Evolutionary conservation across 2,329 filamentous ascomycete genomes (phyloP), one percentile per base, ranked within the genome.

Genomic region (Chalaropsis ovoidea): DNA sequence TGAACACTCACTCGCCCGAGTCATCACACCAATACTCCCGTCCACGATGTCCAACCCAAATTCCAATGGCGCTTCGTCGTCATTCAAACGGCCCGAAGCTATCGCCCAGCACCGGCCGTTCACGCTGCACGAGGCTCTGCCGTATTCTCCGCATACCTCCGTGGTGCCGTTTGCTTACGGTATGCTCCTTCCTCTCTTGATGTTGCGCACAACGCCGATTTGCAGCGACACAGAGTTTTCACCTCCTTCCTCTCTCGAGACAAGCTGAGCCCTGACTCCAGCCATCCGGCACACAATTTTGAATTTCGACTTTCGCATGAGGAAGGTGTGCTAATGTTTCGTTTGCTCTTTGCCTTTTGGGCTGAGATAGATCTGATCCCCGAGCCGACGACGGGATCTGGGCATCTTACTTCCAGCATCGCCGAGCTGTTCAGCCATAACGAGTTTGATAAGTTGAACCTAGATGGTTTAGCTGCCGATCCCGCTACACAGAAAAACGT

Each of bases 81-180:
- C 62, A 17, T 63, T 65, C 41, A 63, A 63, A 42, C 60, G 63
- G 3, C 66, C 66, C 39, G 52, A 63, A 43, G 66, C 66, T 31
- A 63, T 67, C 39, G 24, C 24, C 6, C 58, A 67, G 58, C 60
- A 60, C 24, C 74, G 79, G 65, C 80, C 85, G 0, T 84, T 86
- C 72, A 82, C 82, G 2, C 81, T 94, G 13, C 82, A 87, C 66
- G 88, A 94, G 72, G 89, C 89, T 39, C 79, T 94, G 58, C 87
- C 88, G n/a, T 92, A 86, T 75, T 89, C 89, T 63, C 89, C 90
- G 27, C 86, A 93, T 73, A 89, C 86, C 61, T 90, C 88, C 2
- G 87, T 92, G 61, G 81, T 89, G 63, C 89, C 89, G 2, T 90
- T 93, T 74, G 84, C 88, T 73, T 82, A 88, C 70, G 85, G 89